Conservation (phyloP, 1,139 yeast genomes). For the Fermentozyma sake region DNA sequence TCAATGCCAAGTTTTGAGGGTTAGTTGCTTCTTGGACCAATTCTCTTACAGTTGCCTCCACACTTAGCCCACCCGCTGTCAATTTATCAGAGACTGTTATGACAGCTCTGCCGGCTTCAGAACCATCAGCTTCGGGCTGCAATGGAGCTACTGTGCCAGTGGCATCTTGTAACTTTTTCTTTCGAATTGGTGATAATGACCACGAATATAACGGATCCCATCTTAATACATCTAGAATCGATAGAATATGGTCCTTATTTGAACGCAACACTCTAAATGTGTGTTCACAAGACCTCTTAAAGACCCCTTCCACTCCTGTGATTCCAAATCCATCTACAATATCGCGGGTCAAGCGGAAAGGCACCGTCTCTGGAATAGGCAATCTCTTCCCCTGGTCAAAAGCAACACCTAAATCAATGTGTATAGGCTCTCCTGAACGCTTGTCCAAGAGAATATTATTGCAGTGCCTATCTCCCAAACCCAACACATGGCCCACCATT, state of each 20-base stretch:
- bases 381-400: slow-evolving; percentile 86
- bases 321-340: slow-evolving; percentile 90
- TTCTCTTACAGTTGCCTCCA: slow-evolving; percentile 81
- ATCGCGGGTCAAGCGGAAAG: slow-evolving; percentile 87
- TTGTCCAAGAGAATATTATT: slow-evolving; percentile 83
- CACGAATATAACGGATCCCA: slow-evolving; percentile 94
- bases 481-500: slow-evolving; percentile 81
- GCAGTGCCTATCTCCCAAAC: slow-evolving; percentile 93
- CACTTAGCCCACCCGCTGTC: slow-evolving; percentile 61
- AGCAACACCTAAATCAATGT: slow-evolving; percentile 93
- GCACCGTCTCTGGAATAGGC: slow-evolving; percentile 89
- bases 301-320: slow-evolving; percentile 74
- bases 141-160: slow-evolving; percentile 13
- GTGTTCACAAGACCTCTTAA: slow-evolving; percentile 67
- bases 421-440: slow-evolving; percentile 83
- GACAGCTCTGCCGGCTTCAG: slow-evolving; percentile 80
- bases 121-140: slow-evolving; percentile 48
- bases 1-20: slow-evolving; percentile 61
- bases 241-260: slow-evolving; percentile 66
- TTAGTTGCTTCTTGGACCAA: slow-evolving; percentile 74
- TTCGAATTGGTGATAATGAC: slow-evolving; percentile 72
- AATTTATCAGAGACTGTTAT: slow-evolving; percentile 69
- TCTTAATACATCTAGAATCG: slow-evolving; percentile 78
- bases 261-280: slow-evolving; percentile 64
- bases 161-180: slow-evolving; percentile 49